A percentile compares a stretch with the other conserved stretches of the same genome.
phyloP scores from a whole-genome alignment of 768 basidiomycete genomes.

The Mycena amicta region DNA sequence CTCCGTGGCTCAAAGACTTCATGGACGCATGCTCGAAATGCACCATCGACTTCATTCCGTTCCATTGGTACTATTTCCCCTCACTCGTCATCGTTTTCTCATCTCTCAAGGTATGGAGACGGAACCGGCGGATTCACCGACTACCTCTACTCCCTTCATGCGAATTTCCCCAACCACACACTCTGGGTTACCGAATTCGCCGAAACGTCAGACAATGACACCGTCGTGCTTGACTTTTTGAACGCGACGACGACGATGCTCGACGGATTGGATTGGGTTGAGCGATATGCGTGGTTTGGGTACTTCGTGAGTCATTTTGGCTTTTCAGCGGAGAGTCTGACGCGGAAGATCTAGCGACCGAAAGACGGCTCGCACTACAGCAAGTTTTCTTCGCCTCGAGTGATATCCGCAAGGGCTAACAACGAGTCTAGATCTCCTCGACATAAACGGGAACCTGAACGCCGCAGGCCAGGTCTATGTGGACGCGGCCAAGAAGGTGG shows the following conservation, averaged over 20 bases:
- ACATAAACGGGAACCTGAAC: constrained; percentile 47
- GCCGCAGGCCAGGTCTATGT: constrained; percentile 48
- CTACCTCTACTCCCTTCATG: constrained; percentile 57
- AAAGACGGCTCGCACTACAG: constrained; percentile 43
- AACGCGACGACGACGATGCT: constrained; percentile 59
- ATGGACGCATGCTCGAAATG: constrained; percentile 53
- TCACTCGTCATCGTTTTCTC: constrained; percentile 36
- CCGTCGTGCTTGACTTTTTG: constrained; percentile 55
- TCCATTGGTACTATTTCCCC: constrained; percentile 44
- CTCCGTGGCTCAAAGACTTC: constrained; percentile 57
- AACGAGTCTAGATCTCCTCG: constrained; percentile 40
- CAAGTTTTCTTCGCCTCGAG: constrained; percentile 27
- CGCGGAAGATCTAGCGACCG: constrained; percentile 49
- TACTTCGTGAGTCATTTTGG: constrained; percentile 45
- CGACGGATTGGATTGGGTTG: constrained; percentile 57
- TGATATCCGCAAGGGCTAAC: constrained; percentile 1
- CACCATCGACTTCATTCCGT: constrained; percentile 51
- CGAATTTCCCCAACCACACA: constrained; percentile 48
- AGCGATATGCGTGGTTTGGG: constrained; percentile 70
- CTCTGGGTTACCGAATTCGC: constrained; percentile 72
- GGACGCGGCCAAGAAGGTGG: constrained; percentile 43
- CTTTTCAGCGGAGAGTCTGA: too few species aligned
- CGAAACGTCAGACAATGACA: constrained; percentile 50
- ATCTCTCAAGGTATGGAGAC: constrained; percentile 52
- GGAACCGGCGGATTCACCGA: constrained; percentile 56